Base-by-base conservation (phyloP, 2,329 filamentous ascomycete species). In the Neonectria hederae region DNA sequence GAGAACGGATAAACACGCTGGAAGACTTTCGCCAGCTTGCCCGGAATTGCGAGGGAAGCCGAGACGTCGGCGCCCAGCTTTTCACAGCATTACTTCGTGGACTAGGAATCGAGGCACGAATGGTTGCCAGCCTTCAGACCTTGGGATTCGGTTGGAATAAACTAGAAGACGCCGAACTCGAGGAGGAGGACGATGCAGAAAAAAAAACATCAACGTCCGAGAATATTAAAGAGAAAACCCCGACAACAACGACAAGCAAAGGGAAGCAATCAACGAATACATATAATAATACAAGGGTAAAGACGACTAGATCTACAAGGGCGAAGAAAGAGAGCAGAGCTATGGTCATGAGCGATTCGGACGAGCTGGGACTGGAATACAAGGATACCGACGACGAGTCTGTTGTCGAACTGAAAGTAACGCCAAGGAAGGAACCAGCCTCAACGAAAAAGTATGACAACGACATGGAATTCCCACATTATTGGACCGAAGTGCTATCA, bases 131-230 rank as follows among this genome's bases (percentile, higher is more conserved):
- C 74, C 76, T 99, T 43, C 96, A 98, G 75, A 91, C 94, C 1
- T 80, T 93, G 22, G 96, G 96, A 0, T 97, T 97, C 77, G 94
- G 94, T 2, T 98, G 93, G 90, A 97, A 89, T 65, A 97, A 95
- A 76, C 80, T 86, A 11, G 96, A 99, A 78, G 92, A 96, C 55
- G 92, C 91, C 5, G 87, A 88, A 13, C 74, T 78, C 2, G 84
- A 84, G 69, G 86, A 82, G 68, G 77, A 78, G 43, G 68, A 65
- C 10, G 55, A 13, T 32, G 48, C 21, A 3, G 40, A 54, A 9
- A 54, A 65, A 26, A n/a, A 14, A 40, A 56, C 54, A 21, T 13
- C 45, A 8, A 26, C 43, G 6, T 30, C 55, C 13, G 54, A 64
- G 26, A 60, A 62, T 4, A 62, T 66, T 17, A 69, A 70, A 59